Base-by-base conservation (phyloP, 108 stramenopile species). In the Parietichytrium sp. region DNA sequence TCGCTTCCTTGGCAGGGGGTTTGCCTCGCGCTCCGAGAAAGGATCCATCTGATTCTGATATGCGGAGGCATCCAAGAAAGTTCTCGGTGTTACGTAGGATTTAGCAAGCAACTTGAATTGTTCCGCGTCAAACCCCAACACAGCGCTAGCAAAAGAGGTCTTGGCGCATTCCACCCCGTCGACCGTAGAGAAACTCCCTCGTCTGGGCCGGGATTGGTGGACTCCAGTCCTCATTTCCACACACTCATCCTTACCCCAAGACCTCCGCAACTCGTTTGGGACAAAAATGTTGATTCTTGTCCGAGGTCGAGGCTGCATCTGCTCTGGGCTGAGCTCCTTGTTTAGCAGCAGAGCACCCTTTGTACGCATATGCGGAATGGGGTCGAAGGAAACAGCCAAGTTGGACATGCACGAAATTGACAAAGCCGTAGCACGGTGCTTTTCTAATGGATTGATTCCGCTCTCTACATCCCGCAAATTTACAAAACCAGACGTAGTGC, bases 51-150 rank as follows among this genome's bases (percentile, higher is more conserved):
- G 36, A 33, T 20, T 36, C 33, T 7, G 45, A 42, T 42, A 72
- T 10, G 15, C 61, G 61, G 23, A 45, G 12, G 33, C 61, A 33
- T 72, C 45, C 61, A 16, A 42, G 61, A 72, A 20, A n/a, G 61
- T 72, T 1, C 20, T 10, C 33, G 61, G 61, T 25, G 61, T 72
- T 42, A 72, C 42, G 33, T 72, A 72, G 1, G 38, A 33, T 25
- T 72, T 33, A 0, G 61, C 61, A 42, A 72, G 61, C 10, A 42
- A n/a, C 2, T 23, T 72, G 20, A 72, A 72, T 25, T 72, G 61
- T 20, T 72, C 61, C 61, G 61, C 61, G 20, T 72, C 25, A 42
- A 72, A 72, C 7, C 61, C 61, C 10, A 72, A 72, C n/a, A 72
- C 20, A 16, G 61, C 23, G 8, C 45, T 42, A n/a, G 61, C 10